A percentile compares a stretch with the other conserved stretches of the same genome.
These are phyloP conservation scores for Mollisiaceae sp. DNA, from an alignment of 2,329 filamentous ascomycete genomes.

Conservation along the genomic window DNA sequence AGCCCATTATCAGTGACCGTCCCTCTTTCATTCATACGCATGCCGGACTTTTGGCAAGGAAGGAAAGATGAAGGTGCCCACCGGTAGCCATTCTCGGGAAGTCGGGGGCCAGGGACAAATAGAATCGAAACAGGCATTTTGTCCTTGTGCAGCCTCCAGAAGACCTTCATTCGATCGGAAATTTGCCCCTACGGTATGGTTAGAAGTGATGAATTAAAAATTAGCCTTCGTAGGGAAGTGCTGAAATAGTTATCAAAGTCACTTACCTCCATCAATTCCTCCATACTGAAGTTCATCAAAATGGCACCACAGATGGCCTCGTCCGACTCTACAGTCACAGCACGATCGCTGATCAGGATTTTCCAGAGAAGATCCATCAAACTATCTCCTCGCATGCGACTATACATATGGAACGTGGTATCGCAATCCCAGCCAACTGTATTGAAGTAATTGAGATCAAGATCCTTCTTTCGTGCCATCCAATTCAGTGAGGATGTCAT, in stretches of 20 bases:
- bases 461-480: conserved; percentile 12
- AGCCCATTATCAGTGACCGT: conserved; percentile 15
- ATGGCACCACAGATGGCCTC: conserved; percentile 22
- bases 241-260: too few relatives aligned
- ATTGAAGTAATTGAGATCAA: conserved; percentile 18
- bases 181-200: not conserved
- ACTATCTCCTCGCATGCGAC: not conserved
- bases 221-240: not conserved
- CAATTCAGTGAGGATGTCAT: conserved; percentile 11
- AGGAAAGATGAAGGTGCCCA: conserved; percentile 25
- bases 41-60: conserved; percentile 13
- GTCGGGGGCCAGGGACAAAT: conserved; percentile 18
- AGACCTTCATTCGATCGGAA: conserved; percentile 6
- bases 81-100: conserved; percentile 14
- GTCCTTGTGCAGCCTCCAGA: conserved; percentile 16
- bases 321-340: conserved; percentile 15
- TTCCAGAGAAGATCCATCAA: conserved; percentile 15
- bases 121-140: conserved; percentile 16
- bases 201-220: not conserved
- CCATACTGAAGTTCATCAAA: conserved; percentile 22
- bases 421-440: conserved; percentile 21
- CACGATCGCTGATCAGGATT: conserved; percentile 12
- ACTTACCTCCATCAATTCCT: conserved; percentile 11
- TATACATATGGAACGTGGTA: conserved; percentile 13
- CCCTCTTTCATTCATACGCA: conserved; percentile 11